These are phyloP conservation scores for Hammondia hammondi DNA, from an alignment of 169 alveolate genomes.

Conservation along the genomic window DNA sequence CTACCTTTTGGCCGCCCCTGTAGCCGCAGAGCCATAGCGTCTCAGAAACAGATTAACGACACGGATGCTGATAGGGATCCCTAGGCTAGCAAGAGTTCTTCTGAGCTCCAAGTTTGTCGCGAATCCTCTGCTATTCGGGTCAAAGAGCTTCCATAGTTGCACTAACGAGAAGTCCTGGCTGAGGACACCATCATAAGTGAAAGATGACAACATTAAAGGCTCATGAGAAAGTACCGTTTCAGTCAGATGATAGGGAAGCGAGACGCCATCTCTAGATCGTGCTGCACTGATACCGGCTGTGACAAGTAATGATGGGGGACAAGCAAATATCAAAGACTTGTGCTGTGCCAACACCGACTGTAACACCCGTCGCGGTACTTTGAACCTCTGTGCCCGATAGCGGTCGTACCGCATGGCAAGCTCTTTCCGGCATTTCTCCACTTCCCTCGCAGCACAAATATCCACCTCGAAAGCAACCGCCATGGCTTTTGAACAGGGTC, in stretches of 20 bases:
- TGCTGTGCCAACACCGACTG: not conserved
- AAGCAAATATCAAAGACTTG: too few species aligned
- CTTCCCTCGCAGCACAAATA: not conserved
- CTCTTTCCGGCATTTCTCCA: conserved; percentile 14
- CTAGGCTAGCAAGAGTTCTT: not conserved
- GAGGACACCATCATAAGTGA: not conserved
- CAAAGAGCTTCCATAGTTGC: conserved; percentile 64
- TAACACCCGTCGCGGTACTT: too few species aligned
- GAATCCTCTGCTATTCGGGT: conserved; percentile 61
- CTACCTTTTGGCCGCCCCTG: not conserved
- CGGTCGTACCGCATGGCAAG: not conserved
- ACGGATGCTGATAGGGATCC: not conserved
- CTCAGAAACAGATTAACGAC: not conserved
- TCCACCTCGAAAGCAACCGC: conserved; percentile 28
- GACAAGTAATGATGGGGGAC: too few species aligned
- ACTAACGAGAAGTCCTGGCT: conserved; percentile 50
- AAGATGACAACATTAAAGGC: not conserved
- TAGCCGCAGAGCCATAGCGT: not conserved
- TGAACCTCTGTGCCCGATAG: not conserved
- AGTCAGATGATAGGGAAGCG: too few species aligned
- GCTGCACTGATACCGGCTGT: too few species aligned
- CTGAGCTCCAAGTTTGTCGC: conserved; percentile 27
- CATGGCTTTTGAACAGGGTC: not conserved
- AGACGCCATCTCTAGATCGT: too few species aligned
- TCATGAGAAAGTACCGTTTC: too few species aligned